Base-by-base conservation (phyloP, 2,329 filamentous ascomycete genomes). In the Orbilia brochopaga region DNA sequence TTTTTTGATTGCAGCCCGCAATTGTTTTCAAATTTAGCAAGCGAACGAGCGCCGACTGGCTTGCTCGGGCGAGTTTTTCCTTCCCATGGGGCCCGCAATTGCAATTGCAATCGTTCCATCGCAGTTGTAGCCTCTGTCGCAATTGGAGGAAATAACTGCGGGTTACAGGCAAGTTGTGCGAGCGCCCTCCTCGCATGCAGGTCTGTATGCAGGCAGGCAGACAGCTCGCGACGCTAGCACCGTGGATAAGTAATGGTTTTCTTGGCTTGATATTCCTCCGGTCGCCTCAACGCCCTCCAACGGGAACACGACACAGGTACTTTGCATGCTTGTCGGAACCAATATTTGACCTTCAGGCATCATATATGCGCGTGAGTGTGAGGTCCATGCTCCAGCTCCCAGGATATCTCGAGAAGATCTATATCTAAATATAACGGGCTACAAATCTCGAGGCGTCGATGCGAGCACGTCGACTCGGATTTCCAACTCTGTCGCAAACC, bases 1-100 rank as follows among this genome's bases (percentile, higher is more conserved):
- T 40, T 40, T n/a, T 37, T 50, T 46, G 56, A 59, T 24, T 24
- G n/a, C 30, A 42, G 44, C 40, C 55, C 62, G 27, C 27, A 3
- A 32, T 32, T 8, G 8, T 32, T 32, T 32, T 32, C 27, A 32
- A 42, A 42, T 42, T 42, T 48, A 19, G 44, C 17, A 32, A 32
- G 27, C 27, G 27, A 32, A 32, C 27, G 27, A 8, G 8, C 19
- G 44, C 44, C 4, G 17, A 19, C 19, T 48, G 17, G 44, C 44
- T 19, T 3, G 17, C 15, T 21, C 44, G 44, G 3, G 2, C 44
- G 4, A 5, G 19, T 4, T 3, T 8, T 32, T 32, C 27, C 27
- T 32, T 32, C 27, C 27, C 27, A 8, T 32, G 27, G 19, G 44
- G 19, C 44, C 44, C 44, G 44, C 44, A 19, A 19, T 48, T 48